Conservation (phyloP, 176 grass and related monocot species). For the Coix lacrymajobi region DNA sequence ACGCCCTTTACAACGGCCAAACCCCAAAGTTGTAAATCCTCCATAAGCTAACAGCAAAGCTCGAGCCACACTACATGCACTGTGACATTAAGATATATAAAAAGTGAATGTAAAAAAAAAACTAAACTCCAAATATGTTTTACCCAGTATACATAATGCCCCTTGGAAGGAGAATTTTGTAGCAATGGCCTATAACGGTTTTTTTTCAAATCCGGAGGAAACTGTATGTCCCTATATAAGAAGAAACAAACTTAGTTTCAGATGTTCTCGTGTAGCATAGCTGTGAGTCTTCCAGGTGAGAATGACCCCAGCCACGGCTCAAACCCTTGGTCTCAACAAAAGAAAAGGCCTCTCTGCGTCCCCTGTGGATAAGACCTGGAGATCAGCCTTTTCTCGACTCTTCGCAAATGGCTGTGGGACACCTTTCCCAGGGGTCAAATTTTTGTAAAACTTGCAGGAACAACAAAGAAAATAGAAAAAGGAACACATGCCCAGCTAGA, state of each 20-base stretch:
- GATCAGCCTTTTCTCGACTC: neutral
- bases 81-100: neutral
- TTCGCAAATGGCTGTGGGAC: neutral
- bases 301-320: neutral
- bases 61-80: no score
- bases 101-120: neutral
- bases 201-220: neutral
- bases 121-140: slow-evolving; percentile 13
- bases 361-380: neutral
- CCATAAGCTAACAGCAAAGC: no score
- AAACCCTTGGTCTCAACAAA: neutral
- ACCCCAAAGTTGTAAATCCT: no score
- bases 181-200: neutral
- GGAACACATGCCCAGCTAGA: neutral
- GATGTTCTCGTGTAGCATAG: neutral
- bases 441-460: neutral
- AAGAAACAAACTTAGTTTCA: neutral
- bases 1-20: no score
- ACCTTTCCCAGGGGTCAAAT: neutral
- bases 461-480: neutral
- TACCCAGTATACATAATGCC: neutral
- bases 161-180: neutral
- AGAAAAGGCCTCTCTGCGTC: neutral
- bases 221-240: neutral
- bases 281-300: neutral